Conservation (phyloP, 1,284 basidiomycete species). For the Sutorius eximius region DNA sequence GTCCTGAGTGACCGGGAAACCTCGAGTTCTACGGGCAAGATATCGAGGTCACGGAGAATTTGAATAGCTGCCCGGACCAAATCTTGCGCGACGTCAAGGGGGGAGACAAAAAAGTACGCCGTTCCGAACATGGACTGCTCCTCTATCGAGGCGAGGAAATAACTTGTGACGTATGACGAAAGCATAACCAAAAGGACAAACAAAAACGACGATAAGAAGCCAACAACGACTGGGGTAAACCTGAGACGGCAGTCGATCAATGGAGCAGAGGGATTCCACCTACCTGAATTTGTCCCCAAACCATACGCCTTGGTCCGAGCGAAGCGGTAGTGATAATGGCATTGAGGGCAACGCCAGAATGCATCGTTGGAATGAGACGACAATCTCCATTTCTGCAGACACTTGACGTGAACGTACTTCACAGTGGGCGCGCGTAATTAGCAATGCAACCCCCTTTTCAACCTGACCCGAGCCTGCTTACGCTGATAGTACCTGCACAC, state of each 20-base stretch:
- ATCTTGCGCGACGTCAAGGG: conserved; percentile 59
- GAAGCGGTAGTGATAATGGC: conserved; percentile 72
- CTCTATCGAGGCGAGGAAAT: conserved; percentile 49
- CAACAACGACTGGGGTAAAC: conserved; percentile 55
- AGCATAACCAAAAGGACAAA: conserved; percentile 68
- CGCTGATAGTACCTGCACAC: conserved; percentile 77
- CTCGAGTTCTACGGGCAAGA: conserved; percentile 43
- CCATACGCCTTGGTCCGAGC: conserved; percentile 65
- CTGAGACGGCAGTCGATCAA: conserved; percentile 15
- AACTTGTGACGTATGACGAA: conserved; percentile 71
- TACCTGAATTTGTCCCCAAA: conserved; percentile 72
- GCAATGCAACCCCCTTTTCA: conserved; percentile 8
- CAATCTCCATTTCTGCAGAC: conserved; percentile 71
- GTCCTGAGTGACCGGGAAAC: conserved; percentile 15
- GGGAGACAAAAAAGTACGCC: conserved; percentile 53
- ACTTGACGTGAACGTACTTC: conserved; percentile 77
- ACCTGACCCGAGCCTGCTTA: conserved; percentile 39
- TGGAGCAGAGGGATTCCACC: conserved; percentile 17
- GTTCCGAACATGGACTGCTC: conserved; percentile 41
- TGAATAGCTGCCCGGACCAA: conserved; percentile 64
- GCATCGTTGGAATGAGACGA: conserved; percentile 55
- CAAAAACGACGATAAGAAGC: conserved; percentile 58
- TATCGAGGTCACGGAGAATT: conserved; percentile 59
- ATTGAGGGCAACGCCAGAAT: conserved; percentile 76
- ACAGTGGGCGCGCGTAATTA: conserved; percentile 14